These are phyloP conservation scores for Xylaria sp. DNA, from an alignment of 2,329 filamentous ascomycete species.

Conservation along the genomic window DNA sequence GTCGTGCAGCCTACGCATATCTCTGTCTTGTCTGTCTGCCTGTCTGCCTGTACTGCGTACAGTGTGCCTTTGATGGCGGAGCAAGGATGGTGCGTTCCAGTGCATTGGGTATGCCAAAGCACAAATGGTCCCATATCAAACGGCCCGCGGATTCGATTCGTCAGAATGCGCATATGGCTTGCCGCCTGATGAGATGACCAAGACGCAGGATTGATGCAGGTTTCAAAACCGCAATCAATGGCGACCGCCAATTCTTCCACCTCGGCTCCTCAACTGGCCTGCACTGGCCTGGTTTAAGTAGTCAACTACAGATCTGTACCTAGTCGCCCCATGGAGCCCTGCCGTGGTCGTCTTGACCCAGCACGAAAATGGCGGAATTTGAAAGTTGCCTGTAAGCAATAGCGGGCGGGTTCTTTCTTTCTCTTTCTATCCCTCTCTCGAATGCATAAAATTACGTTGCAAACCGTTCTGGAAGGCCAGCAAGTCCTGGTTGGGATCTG, in stretches of 20 bases:
- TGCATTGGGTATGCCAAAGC: constrained; percentile 29
- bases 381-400: not conserved
- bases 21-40: no score
- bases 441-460: not conserved
- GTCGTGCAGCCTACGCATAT: not conserved
- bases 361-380: not conserved
- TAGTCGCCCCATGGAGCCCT: no score
- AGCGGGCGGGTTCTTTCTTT: not conserved
- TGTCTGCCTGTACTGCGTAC: no score
- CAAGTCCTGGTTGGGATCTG: constrained; percentile 4
- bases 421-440: no score
- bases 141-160: constrained; percentile 28
- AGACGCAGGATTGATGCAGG: constrained; percentile 19
- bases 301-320: not conserved
- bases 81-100: constrained; percentile 36
- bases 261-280: constrained; percentile 7
- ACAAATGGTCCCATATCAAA: constrained; percentile 26
- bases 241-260: constrained; percentile 14
- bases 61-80: constrained; percentile 28
- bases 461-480: not conserved
- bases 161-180: constrained; percentile 15
- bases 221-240: constrained; percentile 16
- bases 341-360: not conserved
- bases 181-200: constrained; percentile 15
- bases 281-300: not conserved